phyloP scores from a whole-genome alignment of 1,284 basidiomycete species.

The Fomitopsis schrenkii region DNA sequence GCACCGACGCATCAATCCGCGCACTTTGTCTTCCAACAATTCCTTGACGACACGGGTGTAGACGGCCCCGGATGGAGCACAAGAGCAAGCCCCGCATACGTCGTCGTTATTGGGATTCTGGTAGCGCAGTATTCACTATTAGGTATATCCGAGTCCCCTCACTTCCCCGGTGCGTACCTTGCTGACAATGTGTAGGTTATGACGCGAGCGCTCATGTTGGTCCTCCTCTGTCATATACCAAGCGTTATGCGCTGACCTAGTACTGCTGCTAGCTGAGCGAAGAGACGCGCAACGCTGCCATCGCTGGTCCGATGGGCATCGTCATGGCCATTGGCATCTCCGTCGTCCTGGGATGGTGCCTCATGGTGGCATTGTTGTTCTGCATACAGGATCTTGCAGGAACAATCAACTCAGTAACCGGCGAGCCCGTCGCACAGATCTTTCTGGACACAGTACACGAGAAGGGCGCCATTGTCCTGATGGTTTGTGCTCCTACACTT shows the following conservation, averaged over 20 bases:
- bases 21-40: constrained; percentile 64
- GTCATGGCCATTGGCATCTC: constrained; percentile 69
- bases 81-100: constrained; percentile 65
- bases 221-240: constrained; percentile 36
- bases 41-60: constrained; percentile 67
- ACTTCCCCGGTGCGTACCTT: constrained; percentile 17
- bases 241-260: background rate
- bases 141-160: constrained; percentile 31
- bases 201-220: constrained; percentile 68
- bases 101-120: constrained; percentile 64
- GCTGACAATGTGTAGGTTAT: constrained; percentile 54
- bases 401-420: constrained; percentile 50
- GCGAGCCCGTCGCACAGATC: constrained; percentile 73
- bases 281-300: constrained; percentile 71
- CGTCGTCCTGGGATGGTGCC: constrained; percentile 67
- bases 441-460: constrained; percentile 71
- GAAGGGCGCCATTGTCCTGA: constrained; percentile 65
- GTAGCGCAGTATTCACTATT: constrained; percentile 72
- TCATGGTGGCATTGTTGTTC: constrained; percentile 67
- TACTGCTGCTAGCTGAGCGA: constrained; percentile 60
- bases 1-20: constrained; percentile 67
- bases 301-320: constrained; percentile 63
- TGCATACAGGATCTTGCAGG: constrained; percentile 66
- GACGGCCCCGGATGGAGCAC: constrained; percentile 59
- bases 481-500: constrained; percentile 37